phyloP scores from a whole-genome alignment of 345 rosid genomes.

The Eucalyptus guilfoylei region DNA sequence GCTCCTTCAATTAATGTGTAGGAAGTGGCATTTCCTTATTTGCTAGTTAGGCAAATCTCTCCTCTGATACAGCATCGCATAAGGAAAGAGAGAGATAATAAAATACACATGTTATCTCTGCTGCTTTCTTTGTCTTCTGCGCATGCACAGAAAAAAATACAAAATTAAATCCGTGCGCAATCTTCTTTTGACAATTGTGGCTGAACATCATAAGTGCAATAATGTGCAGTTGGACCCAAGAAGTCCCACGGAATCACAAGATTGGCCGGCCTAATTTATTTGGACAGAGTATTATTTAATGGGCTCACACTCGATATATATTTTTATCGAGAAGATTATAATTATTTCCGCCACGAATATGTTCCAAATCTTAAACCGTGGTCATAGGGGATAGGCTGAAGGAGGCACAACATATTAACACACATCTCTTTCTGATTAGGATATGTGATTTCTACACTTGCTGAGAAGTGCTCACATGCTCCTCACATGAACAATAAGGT shows the following conservation, averaged over 20 bases:
- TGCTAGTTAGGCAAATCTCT: background rate
- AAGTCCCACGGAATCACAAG: background rate
- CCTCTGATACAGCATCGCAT: too few relatives aligned
- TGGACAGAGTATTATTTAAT: too few relatives aligned
- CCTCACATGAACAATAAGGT: slow-evolving; percentile 87
- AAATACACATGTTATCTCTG: background rate
- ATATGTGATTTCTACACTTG: slow-evolving; percentile 77
- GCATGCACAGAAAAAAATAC: background rate
- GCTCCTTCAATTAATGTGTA: background rate
- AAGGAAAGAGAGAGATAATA: background rate
- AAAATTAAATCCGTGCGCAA: background rate
- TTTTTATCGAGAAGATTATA: too few relatives aligned
- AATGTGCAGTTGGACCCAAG: background rate
- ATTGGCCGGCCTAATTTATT: background rate
- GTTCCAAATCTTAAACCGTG: background rate
- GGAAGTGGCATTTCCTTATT: background rate
- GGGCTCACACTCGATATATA: too few relatives aligned
- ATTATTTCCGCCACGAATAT: background rate
- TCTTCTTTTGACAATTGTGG: background rate
- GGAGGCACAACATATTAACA: slow-evolving; percentile 73
- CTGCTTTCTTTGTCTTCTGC: background rate
- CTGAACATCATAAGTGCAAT: background rate
- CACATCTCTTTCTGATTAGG: slow-evolving; percentile 79
- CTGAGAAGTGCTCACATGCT: slow-evolving; percentile 67
- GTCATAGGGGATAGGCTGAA: slow-evolving; percentile 56